Percentiles rank a stretch among this genome's conserved stretches.
Evolutionary conservation across 2,329 filamentous ascomycete species (phyloP).

Genomic region (Alternaria incomplexa): DNA sequence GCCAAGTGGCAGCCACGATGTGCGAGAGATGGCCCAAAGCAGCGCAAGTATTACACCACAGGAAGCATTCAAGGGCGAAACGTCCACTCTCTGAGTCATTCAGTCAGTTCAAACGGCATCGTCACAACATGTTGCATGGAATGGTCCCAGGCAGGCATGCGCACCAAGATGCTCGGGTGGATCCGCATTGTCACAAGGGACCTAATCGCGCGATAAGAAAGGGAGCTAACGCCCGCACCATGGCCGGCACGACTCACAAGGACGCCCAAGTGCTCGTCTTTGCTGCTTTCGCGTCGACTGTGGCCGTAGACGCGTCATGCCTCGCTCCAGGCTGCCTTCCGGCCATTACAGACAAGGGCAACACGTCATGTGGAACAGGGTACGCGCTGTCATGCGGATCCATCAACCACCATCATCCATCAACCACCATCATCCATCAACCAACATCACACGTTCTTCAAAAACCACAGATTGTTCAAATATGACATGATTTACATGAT

Average conservation of each 20-base stretch:
- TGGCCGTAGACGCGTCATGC: background rate
- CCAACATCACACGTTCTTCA: background rate
- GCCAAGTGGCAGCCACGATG: slow-evolving; percentile 31
- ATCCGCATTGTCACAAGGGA: slow-evolving; percentile 21
- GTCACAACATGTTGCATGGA: background rate
- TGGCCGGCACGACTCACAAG: background rate
- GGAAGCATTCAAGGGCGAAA: background rate
- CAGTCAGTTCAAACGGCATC: background rate
- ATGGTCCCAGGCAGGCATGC: slow-evolving; percentile 15
- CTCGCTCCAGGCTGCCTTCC: background rate
- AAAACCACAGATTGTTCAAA: background rate
- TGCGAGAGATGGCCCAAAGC: slow-evolving; percentile 1
- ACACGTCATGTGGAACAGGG: slow-evolving; percentile 30
- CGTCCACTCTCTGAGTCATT: background rate
- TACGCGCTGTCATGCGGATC: slow-evolving; percentile 22
- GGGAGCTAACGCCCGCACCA: slow-evolving; percentile 17
- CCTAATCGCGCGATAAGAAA: slow-evolving; percentile 24
- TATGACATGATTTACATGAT: background rate
- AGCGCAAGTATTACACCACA: slow-evolving; percentile 3
- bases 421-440: background rate
- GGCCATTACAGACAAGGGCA: background rate
- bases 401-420: background rate
- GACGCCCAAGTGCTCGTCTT: background rate
- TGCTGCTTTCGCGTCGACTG: background rate
- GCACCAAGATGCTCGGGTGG: slow-evolving; percentile 20